phyloP scores from a whole-genome alignment of 2,329 filamentous ascomycete species.

The Cadophora malorum region DNA sequence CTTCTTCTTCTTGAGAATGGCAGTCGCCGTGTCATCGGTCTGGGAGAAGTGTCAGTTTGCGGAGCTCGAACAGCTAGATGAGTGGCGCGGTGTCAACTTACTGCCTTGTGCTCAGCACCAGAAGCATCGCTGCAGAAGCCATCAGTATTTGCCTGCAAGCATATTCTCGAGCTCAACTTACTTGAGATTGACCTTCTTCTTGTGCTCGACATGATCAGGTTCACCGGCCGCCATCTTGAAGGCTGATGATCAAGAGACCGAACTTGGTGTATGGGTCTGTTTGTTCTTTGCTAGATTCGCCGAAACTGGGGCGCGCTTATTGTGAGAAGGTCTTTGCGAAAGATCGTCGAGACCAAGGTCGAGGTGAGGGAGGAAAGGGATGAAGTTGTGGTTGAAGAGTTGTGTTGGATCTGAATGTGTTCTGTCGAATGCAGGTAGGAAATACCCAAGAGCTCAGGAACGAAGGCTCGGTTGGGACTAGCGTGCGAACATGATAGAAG shows the following conservation, averaged over 20 bases:
- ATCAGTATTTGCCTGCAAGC: conserved; percentile 48
- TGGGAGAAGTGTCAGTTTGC: conserved; percentile 52
- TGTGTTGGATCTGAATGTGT: conserved; percentile 21
- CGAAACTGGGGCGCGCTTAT: conserved; percentile 18
- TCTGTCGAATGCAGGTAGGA: conserved; percentile 4
- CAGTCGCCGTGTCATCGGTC: conserved; percentile 91
- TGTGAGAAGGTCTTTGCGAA: conserved; percentile 20
- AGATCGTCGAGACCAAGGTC: conserved; percentile 21
- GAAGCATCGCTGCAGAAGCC: conserved; percentile 75
- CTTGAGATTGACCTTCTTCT: conserved; percentile 86
- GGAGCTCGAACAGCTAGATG: conserved; percentile 36
- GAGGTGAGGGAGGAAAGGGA: conserved; percentile 18
- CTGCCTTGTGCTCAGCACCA: conserved; percentile 84
- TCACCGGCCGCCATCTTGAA: conserved; percentile 71
- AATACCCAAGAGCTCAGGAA: conserved; percentile 27
- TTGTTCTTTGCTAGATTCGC: conserved; percentile 21
- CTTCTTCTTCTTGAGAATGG: conserved; percentile 99
- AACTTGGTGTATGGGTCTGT: conserved; percentile 15
- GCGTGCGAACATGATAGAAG: conserved; percentile 12
- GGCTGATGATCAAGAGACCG: conserved; percentile 26
- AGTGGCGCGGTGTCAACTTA: conserved; percentile 53
- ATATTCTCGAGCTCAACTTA: conserved; percentile 54
- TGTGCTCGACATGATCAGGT: conserved; percentile 67
- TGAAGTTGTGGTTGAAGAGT: conserved; percentile 28
- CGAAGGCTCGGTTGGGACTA: conserved; percentile 15